phyloP scores from a whole-genome alignment of 1,284 basidiomycete genomes.

The Apiotrichum veenhuisii region DNA sequence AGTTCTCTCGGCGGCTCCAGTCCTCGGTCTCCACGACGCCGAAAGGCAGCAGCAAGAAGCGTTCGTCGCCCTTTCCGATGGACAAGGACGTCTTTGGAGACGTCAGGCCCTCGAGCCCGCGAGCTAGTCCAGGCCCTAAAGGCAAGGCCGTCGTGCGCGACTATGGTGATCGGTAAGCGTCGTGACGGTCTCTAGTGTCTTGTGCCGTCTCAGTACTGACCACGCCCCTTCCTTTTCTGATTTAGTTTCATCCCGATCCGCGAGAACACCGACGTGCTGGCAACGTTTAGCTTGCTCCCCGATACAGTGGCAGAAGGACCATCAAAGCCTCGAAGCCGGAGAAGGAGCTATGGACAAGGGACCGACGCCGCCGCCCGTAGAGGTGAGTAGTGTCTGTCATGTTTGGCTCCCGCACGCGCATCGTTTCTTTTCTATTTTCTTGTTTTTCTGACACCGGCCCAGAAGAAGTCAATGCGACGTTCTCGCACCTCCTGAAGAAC shows the following conservation, averaged over 20 bases:
- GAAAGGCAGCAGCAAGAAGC: constrained; percentile 6
- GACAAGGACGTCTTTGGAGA: constrained; percentile 40
- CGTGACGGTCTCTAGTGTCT: neutral
- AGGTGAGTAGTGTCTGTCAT: constrained; percentile 34
- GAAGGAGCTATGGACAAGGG: constrained; percentile 38
- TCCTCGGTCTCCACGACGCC: constrained; percentile 22
- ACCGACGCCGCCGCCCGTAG: constrained; percentile 49
- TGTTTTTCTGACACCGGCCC: constrained; percentile 4
- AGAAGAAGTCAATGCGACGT: constrained; percentile 56
- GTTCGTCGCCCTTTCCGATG: neutral
- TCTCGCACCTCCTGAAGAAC: constrained; percentile 53
- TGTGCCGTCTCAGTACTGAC: neutral
- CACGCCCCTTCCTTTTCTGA: too few species aligned
- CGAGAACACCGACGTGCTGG: constrained; percentile 53
- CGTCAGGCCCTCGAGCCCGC: constrained; percentile 17
- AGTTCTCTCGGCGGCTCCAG: constrained; percentile 36
- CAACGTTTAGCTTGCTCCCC: constrained; percentile 53
- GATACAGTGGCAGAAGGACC: constrained; percentile 36
- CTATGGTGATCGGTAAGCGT: constrained; percentile 49
- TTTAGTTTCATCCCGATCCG: constrained; percentile 56
- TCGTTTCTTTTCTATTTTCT: neutral
- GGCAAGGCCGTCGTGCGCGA: constrained; percentile 40
- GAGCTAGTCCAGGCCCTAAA: constrained; percentile 26
- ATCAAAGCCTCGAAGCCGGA: constrained; percentile 34
- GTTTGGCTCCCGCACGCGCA: too few species aligned